A percentile compares a stretch with the other conserved stretches of the same genome.
Conservation (phyloP, 257 asterid species). For the Eustoma russellianum region DNA sequence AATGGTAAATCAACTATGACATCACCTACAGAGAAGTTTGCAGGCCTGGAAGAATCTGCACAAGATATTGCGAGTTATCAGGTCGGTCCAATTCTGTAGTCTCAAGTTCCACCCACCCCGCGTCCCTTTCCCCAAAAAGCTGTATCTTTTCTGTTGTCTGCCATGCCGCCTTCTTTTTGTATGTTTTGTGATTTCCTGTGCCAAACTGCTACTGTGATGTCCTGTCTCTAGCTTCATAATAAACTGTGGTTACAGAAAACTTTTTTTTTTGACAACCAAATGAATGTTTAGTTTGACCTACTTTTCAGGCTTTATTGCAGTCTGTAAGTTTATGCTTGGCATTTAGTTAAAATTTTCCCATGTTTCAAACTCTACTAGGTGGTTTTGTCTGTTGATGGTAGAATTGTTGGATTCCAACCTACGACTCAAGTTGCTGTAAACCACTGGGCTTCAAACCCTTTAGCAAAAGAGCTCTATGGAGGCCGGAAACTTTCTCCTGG, state of each 20-base stretch:
- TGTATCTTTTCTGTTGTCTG: background rate
- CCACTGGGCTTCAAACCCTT: slow-evolving; percentile 79
- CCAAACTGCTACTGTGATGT: background rate
- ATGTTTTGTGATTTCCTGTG: background rate
- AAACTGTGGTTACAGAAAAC: too few relatives aligned
- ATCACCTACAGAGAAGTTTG: slow-evolving; percentile 32
- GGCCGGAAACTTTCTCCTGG: slow-evolving; percentile 70
- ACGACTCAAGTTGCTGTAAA: slow-evolving; percentile 73
- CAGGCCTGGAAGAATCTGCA: slow-evolving; percentile 41
- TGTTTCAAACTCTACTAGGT: slow-evolving; percentile 28
- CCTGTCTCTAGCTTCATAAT: background rate
- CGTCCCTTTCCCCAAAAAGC: too few relatives aligned
- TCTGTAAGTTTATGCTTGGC: background rate
- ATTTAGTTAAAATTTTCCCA: background rate
- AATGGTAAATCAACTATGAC: slow-evolving; percentile 28
- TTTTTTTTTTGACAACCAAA: background rate
- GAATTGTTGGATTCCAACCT: slow-evolving; percentile 65
- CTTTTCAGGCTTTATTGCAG: background rate
- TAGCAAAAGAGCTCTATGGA: slow-evolving; percentile 63
- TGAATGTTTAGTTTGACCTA: background rate
- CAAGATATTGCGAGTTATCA: slow-evolving; percentile 86
- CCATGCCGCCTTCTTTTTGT: background rate
- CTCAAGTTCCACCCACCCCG: too few relatives aligned
- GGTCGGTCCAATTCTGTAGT: slow-evolving; percentile 29
- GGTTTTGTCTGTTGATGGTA: slow-evolving; percentile 45